Evolutionary conservation across 306 rosid species (phyloP), one percentile per base, ranked within the genome.

Genomic region (Medicago lupulina): DNA sequence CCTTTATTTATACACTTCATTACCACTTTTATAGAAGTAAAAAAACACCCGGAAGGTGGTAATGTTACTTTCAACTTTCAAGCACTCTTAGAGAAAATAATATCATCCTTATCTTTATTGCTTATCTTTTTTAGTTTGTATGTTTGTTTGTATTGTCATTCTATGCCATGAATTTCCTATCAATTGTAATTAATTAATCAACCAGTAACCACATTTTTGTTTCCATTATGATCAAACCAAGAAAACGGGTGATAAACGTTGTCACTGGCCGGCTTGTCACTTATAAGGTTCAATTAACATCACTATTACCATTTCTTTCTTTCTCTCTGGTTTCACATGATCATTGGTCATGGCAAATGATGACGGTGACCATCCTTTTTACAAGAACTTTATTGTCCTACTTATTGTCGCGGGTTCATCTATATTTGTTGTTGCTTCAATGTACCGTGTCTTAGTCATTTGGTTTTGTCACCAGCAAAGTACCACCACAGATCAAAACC

Each of bases 381-480:
- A 64, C 1, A 14, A 41, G 54, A 80, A 73, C 49, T 2, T 82
- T 40, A 14, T 73, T 9, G 41, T 78, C 46, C 19, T 87, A 14
- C 84, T 86, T 3, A 12, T 85, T 11, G 85, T 80, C 14, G 14
- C 84, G 54, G 88, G 89, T 67, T 81, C 87, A 8, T 83, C 87
- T 34, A 83, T 83, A 23, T 47, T 89, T 8, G 72, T 88, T 39
- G 76, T 85, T 76, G 25, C 11, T 12, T 79, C 85, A 53, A 23
- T 75, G 41, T 87, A 85, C 82, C 92, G 87, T 64, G 72, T 86
- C 74, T 6, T 86, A 12, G 28, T 57, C 10, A 77, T 79, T 9
- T 88, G 89, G 19, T 73, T 70, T 14, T 78, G 83, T 66, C 38
- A 43, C 77, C 83, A 68, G 4, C 76, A 64, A 64, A 16, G 18